Conservation (phyloP, 257 asterid species). For the Galeopsis tetrahit region DNA sequence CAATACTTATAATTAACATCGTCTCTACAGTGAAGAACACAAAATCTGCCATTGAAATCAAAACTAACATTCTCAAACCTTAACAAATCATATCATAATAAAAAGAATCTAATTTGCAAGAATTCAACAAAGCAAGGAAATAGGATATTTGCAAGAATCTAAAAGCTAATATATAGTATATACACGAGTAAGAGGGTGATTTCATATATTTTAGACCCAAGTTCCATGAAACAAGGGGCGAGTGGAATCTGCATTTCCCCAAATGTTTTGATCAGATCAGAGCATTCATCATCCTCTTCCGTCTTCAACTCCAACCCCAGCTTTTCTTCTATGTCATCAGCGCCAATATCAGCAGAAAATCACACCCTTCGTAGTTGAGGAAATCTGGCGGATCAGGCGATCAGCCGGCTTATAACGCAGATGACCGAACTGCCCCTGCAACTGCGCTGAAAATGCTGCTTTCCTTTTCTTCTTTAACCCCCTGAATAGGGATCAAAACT, state of each 20-base stretch:
- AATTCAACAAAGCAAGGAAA: no score
- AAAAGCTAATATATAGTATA: no score
- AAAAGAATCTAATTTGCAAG: no score
- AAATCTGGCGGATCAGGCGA: conserved; percentile 78
- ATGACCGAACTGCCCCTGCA: conserved; percentile 63
- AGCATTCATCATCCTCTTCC: conserved; percentile 44
- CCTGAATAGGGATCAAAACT: conserved; percentile 20
- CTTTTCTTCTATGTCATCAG: conserved; percentile 69
- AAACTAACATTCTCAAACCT: no score
- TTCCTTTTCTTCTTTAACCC: conserved; percentile 63
- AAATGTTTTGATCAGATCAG: conserved; percentile 53
- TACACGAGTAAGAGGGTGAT: no score
- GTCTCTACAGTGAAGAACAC: no score
- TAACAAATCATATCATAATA: no score
- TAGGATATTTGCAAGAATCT: no score
- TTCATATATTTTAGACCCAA: conserved; percentile 42
- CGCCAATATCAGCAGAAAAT: conserved; percentile 72
- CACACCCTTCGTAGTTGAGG: conserved; percentile 81
- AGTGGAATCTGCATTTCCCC: conserved; percentile 48
- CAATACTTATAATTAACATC: no score
- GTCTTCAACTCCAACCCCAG: conserved; percentile 61
- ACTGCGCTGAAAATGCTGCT: conserved; percentile 58
- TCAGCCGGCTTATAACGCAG: conserved; percentile 53
- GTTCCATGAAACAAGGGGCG: conserved; percentile 66
- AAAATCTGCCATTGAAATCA: no score